phyloP scores from a whole-genome alignment of 495 filamentous ascomycete species.

The Podospora australis region DNA sequence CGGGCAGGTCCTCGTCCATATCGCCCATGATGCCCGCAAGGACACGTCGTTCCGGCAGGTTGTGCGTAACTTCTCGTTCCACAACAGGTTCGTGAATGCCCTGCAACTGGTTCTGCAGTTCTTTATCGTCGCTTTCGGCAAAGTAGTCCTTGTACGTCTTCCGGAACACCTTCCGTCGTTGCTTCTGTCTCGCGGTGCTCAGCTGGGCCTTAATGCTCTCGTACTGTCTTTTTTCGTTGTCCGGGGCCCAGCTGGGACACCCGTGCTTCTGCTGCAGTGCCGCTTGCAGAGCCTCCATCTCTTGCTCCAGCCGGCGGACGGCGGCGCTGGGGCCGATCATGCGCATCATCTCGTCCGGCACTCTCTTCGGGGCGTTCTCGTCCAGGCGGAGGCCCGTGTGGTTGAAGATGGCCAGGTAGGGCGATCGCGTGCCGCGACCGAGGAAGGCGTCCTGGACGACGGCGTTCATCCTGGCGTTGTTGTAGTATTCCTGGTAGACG shows the following conservation, averaged over 20 bases:
- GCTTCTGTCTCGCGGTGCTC: slow-evolving; percentile 9
- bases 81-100: slow-evolving; percentile 6
- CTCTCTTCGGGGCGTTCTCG: slow-evolving; percentile 13
- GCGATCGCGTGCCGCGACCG: slow-evolving; percentile 8
- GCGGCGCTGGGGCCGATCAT: slow-evolving; percentile 11
- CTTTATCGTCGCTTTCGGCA: slow-evolving; percentile 7
- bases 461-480: slow-evolving; percentile 14
- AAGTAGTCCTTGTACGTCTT: slow-evolving; percentile 5
- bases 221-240: slow-evolving; percentile 4
- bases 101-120: slow-evolving; percentile 12
- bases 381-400: slow-evolving; percentile 12
- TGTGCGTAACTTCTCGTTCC: slow-evolving; percentile 1
- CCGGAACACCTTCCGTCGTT: slow-evolving; percentile 9
- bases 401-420: slow-evolving; percentile 15
- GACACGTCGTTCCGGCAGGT: slow-evolving; percentile 6
- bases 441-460: slow-evolving; percentile 19
- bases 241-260: slow-evolving; percentile 1
- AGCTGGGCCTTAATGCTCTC: slow-evolving; percentile 5
- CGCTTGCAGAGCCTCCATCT: slow-evolving; percentile 9
- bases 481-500: slow-evolving; percentile 12
- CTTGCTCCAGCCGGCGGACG: slow-evolving; percentile 3
- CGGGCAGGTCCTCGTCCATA: slow-evolving; percentile 8
- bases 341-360: slow-evolving; percentile 13
- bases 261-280: slow-evolving; percentile 6
- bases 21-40: background rate